These are phyloP conservation scores for Cladobotryum protrusum DNA, from an alignment of 2,329 filamentous ascomycete species.

Conservation along the genomic window DNA sequence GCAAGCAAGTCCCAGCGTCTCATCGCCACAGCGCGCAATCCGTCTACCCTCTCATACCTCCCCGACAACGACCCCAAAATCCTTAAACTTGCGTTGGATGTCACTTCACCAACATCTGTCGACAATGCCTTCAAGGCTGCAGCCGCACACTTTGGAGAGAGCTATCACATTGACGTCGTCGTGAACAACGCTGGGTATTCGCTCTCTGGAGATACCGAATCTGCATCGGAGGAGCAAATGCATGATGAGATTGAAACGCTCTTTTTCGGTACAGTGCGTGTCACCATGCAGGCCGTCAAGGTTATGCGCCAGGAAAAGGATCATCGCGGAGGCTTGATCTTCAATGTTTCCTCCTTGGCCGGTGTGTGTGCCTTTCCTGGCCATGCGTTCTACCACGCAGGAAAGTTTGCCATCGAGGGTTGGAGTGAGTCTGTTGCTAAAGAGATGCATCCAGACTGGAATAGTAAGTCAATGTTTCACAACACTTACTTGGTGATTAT, in stretches of 20 bases:
- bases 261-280: conserved; percentile 36
- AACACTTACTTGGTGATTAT: not conserved
- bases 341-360: conserved; percentile 17
- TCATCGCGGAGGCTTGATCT: conserved; percentile 20
- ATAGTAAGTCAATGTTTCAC: conserved; percentile 9
- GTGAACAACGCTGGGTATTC: conserved; percentile 29
- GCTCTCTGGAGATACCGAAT: conserved; percentile 23
- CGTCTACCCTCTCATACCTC: conserved; percentile 33
- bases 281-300: conserved; percentile 32
- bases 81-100: conserved; percentile 42
- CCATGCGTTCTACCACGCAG: conserved; percentile 18
- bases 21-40: conserved; percentile 43
- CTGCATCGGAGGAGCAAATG: conserved; percentile 15
- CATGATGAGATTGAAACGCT: conserved; percentile 35
- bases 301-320: conserved; percentile 31
- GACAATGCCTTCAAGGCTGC: conserved; percentile 27
- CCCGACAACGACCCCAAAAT: conserved; percentile 29
- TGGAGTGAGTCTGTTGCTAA: conserved; percentile 17
- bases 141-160: conserved; percentile 26
- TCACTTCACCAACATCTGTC: conserved; percentile 35
- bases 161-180: conserved; percentile 24
- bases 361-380: conserved; percentile 16
- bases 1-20: conserved; percentile 35
- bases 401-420: conserved; percentile 21
- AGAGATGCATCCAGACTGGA: conserved; percentile 18